Percentiles rank a stretch among this genome's conserved stretches.
phyloP scores from a whole-genome alignment of 371 early-diverging fungal genomes.

The Dipsacomyces acuminosporus region DNA sequence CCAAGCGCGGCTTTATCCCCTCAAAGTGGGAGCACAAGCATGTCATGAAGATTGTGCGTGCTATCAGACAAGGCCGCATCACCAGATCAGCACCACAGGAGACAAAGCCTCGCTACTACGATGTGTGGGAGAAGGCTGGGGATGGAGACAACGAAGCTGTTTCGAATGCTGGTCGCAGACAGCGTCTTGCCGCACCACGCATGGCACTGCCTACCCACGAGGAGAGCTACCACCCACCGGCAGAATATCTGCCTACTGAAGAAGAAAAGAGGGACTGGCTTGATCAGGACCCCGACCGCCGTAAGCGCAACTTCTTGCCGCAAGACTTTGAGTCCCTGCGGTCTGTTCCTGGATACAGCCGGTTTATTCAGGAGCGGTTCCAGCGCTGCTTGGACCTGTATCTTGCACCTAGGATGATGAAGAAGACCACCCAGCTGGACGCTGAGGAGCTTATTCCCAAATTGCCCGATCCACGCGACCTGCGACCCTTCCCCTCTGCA shows the following conservation, averaged over 20 bases:
- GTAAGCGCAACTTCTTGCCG: constrained; percentile 78
- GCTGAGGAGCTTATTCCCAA: constrained; percentile 91
- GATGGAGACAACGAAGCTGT: constrained; percentile 52
- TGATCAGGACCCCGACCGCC: constrained; percentile 69
- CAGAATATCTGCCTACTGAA: constrained; percentile 84
- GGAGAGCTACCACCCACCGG: constrained; percentile 97
- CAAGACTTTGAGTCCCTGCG: constrained; percentile 78
- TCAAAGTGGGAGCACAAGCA: constrained; percentile 89
- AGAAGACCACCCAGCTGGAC: constrained; percentile 83
- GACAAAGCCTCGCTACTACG: constrained; percentile 69
- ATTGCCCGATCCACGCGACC: constrained; percentile 92
- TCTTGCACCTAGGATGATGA: constrained; percentile 86
- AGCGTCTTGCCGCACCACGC: constrained; percentile 90
- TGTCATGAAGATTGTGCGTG: constrained; percentile 93
- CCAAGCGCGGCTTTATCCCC: constrained; percentile 94
- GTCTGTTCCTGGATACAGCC: constrained; percentile 78
- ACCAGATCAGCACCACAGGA: constrained; percentile 52
- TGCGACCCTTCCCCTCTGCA: constrained; percentile 89
- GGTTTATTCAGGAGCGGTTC: constrained; percentile 90
- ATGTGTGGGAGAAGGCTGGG: constrained; percentile 69
- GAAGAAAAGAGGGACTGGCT: constrained; percentile 78
- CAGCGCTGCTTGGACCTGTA: constrained; percentile 94
- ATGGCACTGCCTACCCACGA: constrained; percentile 82
- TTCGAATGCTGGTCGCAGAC: constrained; percentile 50
- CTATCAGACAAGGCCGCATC: constrained; percentile 85